Evolutionary conservation across 768 basidiomycete species (phyloP), one percentile per base, ranked within the genome.

Genomic region (Crepidotus variabilis): DNA sequence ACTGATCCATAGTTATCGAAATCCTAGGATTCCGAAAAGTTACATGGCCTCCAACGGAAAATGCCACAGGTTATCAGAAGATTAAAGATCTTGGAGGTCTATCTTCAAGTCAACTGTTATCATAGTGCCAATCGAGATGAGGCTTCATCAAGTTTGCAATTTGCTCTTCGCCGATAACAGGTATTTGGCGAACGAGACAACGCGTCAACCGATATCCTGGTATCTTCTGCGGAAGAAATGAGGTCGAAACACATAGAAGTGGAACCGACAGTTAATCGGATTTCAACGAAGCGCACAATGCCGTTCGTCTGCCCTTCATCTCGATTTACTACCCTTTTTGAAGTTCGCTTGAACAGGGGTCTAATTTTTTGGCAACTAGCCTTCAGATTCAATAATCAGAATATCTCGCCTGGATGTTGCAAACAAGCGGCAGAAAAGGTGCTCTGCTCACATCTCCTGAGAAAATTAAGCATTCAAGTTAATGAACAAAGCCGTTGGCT

Each of bases 11-110:
- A 55, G 59, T 50, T 56, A 65, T 65, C 63, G 57, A 55, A 68
- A 70, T 67, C 69, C 65, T 56, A 63, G 66, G 59, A 66, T 69
- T 54, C 63, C 47, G 51, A 51, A 43, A 23, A 24, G 36, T 35
- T 49, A 10, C 57, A 52, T n/a, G 39, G 18, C 39, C 39, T 43
- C 39, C 39, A 11, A 54, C 50, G 32, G 51, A 53, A 58, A 55
- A 60, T 52, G 59, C 54, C 57, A 52, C 32, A 8, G 51, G 50
- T 43, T 5, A 43, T 11, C 39, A 16, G 14, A 43, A 2, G 14
- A 20, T 43, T 11, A 28, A 8, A 28, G 28, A 43, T 43, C 39
- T 43, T 20, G 39, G 39, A 43, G 18, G 13, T 14, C 13, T 16
- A 20, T 20, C 16, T 8, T 20, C 39, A 16, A 16, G 35, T 43